Evolutionary conservation across 108 stramenopile genomes (phyloP), one percentile per base, ranked within the genome.

Genomic region (Conticribra weissflogii): DNA sequence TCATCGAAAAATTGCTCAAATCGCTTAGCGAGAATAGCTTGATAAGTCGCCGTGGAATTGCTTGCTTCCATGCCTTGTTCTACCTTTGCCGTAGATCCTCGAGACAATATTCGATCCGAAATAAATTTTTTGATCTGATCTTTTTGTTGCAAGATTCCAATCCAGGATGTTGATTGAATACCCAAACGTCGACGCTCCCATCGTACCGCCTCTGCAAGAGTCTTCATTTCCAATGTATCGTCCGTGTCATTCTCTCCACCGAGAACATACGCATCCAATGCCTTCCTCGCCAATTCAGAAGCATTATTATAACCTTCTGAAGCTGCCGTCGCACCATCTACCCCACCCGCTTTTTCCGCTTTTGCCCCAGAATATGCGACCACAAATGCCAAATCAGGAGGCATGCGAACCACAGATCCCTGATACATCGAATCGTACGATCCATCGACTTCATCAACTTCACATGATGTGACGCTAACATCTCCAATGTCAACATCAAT

Each of bases 1-100:
- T 71, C 70, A 27, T 71, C 49, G 28, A 65, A 71, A 30, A 71
- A 71, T 24, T 65, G 63, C 15, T 64, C 62, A 66, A 71, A 71
- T 17, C 70, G 22, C 21, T 53, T 25, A 4, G 48, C 62, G 1
- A 71, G 36, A 5, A 54, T n/a, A 12, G 24, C 28, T 3, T n/a
- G 28, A 54, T 71, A 21, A 2, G 32, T 18, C 30, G 24, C 52
- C 25, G 21, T 46, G 32, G 7, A 2, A 55, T 41, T 54, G 24
- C 30, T 15, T 25, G 24, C 15, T 1, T 12, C 54, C 32, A 29
- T n/a, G n/a, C n/a, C n/a, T n/a, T n/a, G n/a, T n/a, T n/a, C n/a
- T n/a, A n/a, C n/a, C n/a, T n/a, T n/a, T n/a, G n/a, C n/a, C n/a
- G n/a, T 17, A 62, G 15, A 18, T 36, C 52, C 30, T 28, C 54